Conservation (phyloP, 2,329 filamentous ascomycete species). For the Verticillium longisporum region DNA sequence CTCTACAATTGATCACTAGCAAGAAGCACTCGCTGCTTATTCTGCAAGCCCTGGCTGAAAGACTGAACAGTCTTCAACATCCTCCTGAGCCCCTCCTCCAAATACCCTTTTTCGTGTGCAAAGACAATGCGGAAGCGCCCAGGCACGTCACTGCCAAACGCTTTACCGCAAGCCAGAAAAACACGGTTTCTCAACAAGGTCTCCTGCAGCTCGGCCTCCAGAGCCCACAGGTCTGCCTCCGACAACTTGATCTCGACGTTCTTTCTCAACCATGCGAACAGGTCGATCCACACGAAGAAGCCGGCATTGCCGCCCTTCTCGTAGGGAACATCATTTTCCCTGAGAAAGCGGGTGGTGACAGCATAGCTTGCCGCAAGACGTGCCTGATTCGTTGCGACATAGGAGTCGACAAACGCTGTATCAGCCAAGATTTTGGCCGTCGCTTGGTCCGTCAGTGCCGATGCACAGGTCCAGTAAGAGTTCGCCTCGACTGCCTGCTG, state of each 20-base stretch:
- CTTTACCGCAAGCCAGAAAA: slow-evolving; percentile 27
- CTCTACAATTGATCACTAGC: no score
- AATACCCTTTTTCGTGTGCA: slow-evolving; percentile 20
- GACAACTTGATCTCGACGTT: background rate
- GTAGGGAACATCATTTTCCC: slow-evolving; percentile 34
- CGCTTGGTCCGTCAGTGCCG: slow-evolving; percentile 33
- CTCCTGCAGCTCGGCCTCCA: slow-evolving; percentile 14
- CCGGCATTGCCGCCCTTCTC: slow-evolving; percentile 40
- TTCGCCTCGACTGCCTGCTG: slow-evolving; percentile 27
- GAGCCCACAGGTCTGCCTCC: background rate
- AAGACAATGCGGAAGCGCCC: slow-evolving; percentile 34
- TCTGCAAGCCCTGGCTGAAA: background rate
- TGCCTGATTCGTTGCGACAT: slow-evolving; percentile 33
- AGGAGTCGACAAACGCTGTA: slow-evolving; percentile 30
- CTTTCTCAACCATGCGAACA: slow-evolving; percentile 31
- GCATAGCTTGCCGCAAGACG: slow-evolving; percentile 30
- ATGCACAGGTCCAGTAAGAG: slow-evolving; percentile 35
- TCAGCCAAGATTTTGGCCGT: slow-evolving; percentile 29
- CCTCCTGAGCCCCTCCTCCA: slow-evolving; percentile 18
- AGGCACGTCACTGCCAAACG: slow-evolving; percentile 28
- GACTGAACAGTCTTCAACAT: background rate
- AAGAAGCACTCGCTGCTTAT: background rate
- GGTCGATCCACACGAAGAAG: slow-evolving; percentile 48
- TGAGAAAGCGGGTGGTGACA: slow-evolving; percentile 26
- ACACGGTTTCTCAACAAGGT: slow-evolving; percentile 21